These are phyloP conservation scores for Coleophoma crateriformis DNA, from an alignment of 2,329 filamentous ascomycete genomes.

Conservation along the genomic window DNA sequence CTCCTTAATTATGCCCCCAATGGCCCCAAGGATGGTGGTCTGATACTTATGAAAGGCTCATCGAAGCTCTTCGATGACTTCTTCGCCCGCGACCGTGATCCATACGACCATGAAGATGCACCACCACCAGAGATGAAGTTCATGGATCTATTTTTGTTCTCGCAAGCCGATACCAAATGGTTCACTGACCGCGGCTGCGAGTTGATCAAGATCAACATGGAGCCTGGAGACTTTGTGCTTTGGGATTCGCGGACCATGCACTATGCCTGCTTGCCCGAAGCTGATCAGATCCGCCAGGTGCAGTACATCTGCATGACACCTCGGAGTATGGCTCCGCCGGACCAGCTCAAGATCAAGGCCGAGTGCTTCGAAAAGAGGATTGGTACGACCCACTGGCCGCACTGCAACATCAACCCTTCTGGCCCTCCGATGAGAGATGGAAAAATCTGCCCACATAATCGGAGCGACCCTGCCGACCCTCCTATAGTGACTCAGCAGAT, in stretches of 20 bases:
- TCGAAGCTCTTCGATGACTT: constrained; percentile 26
- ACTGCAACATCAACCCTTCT: constrained; percentile 29
- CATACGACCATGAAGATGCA: constrained; percentile 22
- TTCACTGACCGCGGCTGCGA: constrained; percentile 31
- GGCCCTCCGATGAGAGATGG: constrained; percentile 31
- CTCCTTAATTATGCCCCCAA: constrained; percentile 32
- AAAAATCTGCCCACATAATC: constrained; percentile 28
- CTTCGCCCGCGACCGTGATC: constrained; percentile 13
- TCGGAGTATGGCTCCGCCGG: constrained; percentile 25
- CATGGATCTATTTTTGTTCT: constrained; percentile 37
- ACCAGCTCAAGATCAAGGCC: constrained; percentile 28
- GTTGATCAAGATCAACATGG: constrained; percentile 30
- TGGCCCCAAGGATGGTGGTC: constrained; percentile 27
- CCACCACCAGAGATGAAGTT: constrained; percentile 26
- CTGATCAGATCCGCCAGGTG: constrained; percentile 28
- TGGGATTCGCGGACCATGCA: constrained; percentile 41
- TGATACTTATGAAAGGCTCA: constrained; percentile 25
- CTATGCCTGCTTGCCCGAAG: constrained; percentile 30
- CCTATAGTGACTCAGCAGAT: not conserved
- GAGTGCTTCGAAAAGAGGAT: constrained; percentile 2
- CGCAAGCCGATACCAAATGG: constrained; percentile 33
- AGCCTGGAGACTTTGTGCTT: constrained; percentile 34
- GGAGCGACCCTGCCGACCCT: constrained; percentile 17
- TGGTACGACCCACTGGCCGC: not conserved
- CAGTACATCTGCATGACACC: constrained; percentile 34